Evolutionary conservation across 2,329 filamentous ascomycete species (phyloP).

Genomic region (Fusarium dlaminii): DNA sequence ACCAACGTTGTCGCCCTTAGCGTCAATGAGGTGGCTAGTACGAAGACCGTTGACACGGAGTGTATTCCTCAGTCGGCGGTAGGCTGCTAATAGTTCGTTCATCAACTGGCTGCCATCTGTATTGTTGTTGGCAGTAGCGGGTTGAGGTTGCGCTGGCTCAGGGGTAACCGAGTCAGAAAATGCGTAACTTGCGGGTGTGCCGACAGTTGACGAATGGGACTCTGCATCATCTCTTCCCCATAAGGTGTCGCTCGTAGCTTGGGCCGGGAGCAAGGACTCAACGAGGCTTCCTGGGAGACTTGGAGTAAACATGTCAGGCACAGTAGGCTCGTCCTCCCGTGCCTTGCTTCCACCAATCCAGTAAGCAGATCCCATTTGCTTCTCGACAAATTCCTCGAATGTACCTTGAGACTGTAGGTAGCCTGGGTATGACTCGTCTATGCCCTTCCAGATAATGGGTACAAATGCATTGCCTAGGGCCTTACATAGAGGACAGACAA

Average conservation of each 20-base stretch:
- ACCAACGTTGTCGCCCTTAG: constrained; percentile 46
- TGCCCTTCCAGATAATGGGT: constrained; percentile 93
- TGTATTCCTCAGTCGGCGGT: constrained; percentile 68
- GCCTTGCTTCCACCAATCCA: constrained; percentile 54
- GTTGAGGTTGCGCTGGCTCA: constrained; percentile 32
- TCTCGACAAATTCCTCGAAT: constrained; percentile 76
- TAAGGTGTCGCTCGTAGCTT: constrained; percentile 50
- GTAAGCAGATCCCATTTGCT: constrained; percentile 60
- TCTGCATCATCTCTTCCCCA: constrained; percentile 54
- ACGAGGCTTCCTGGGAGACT: constrained; percentile 52
- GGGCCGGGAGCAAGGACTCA: constrained; percentile 50
- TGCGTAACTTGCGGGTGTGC: constrained; percentile 55
- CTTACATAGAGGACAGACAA: constrained; percentile 96
- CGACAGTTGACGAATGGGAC: constrained; percentile 45
- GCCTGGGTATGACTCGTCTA: constrained; percentile 84
- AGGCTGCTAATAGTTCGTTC: constrained; percentile 67
- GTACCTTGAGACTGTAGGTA: constrained; percentile 67
- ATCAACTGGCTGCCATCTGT: constrained; percentile 47
- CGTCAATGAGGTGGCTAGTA: constrained; percentile 49
- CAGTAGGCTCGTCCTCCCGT: constrained; percentile 45
- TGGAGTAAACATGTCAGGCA: constrained; percentile 47
- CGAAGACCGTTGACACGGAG: constrained; percentile 64
- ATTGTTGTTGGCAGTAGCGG: constrained; percentile 8
- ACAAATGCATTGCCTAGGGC: constrained; percentile 94
- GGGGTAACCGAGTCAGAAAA: constrained; percentile 49